Evolutionary conservation across 2,329 filamentous ascomycete genomes (phyloP), one percentile per base, ranked within the genome.

Genomic region (Epichloe amarillans): DNA sequence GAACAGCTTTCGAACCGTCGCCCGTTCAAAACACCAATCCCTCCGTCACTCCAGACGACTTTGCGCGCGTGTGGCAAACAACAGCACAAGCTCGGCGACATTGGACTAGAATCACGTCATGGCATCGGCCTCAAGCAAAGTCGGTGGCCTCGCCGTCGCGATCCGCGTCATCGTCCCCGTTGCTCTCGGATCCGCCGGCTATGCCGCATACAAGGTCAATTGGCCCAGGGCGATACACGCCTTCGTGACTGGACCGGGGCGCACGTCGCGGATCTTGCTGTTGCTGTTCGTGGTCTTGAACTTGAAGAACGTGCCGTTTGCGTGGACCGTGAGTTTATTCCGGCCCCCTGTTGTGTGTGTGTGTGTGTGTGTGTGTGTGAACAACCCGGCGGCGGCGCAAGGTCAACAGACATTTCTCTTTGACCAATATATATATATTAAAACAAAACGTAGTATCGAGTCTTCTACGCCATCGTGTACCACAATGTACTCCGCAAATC

Each of bases 251-350:
- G 77, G 76, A 0, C 76, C 77, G 0, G 77, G 76, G 3, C 69
- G 74, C 49, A 72, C 69, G 5, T 76, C 71, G 55, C 72, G 77
- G 4, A 70, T 80, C 51, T 49, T 77, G 51, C 63, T 79, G 52
- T 58, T 83, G 14, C 47, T 77, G 12, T 77, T 85, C 51, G 70
- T 79, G 12, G 46, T 83, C 7, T 58, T 78, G 42, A 91, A 90
- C 64, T 72, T 83, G 69, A 91, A 91, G 73, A 85, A 76, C 53
- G 61, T 89, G 53, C 86, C 86, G 0, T 74, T 87, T 41, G 77
- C 79, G 10, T 91, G 86, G 86, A 88, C 87, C 57, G 82, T 86
- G 75, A 50, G 81, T 21, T 8, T 46, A 26, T 23, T 49, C 19
- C 35, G 26, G 30, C 38, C 33, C 30, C 21, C 7, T 23, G 21